Conservation (phyloP, 1,284 basidiomycete genomes). For the Somion occarium region DNA sequence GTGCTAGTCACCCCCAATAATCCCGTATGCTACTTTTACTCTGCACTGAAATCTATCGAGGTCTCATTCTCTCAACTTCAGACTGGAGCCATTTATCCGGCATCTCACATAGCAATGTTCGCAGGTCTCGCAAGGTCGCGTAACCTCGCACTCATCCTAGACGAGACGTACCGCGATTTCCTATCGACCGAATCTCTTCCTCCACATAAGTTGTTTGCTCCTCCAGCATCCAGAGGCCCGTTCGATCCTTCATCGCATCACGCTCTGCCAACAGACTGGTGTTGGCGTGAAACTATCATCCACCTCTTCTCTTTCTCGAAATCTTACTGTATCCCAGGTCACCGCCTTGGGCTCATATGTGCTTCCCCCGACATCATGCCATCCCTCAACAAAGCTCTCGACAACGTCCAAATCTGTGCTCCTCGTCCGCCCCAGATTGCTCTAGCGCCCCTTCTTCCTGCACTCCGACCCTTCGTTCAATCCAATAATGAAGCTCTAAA, state of each 20-base stretch:
- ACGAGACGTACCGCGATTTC: constrained; percentile 89
- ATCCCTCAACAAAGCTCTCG: constrained; percentile 65
- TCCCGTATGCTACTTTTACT: constrained; percentile 39
- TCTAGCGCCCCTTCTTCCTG: constrained; percentile 49
- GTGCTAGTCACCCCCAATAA: constrained; percentile 77
- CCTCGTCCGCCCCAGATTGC: constrained; percentile 70
- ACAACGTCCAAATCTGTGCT: constrained; percentile 79
- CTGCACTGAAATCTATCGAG: neutral
- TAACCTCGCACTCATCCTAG: constrained; percentile 74
- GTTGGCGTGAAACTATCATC: constrained; percentile 64
- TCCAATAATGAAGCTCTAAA: constrained; percentile 46
- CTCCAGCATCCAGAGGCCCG: neutral
- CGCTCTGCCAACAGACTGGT: constrained; percentile 24
- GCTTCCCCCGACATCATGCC: constrained; percentile 55
- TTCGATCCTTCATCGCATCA: too few species aligned
- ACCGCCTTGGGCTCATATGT: constrained; percentile 77
- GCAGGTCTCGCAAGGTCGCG: constrained; percentile 53
- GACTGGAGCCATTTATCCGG: constrained; percentile 77
- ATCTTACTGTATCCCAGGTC: constrained; percentile 82
- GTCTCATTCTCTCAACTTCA: constrained; percentile 23
- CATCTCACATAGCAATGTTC: constrained; percentile 59
- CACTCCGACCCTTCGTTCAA: constrained; percentile 51
- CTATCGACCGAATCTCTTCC: constrained; percentile 37
- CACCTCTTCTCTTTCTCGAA: constrained; percentile 82
- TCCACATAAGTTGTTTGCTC: constrained; percentile 52